phyloP scores from a whole-genome alignment of 768 basidiomycete genomes.

The Polyporus arcularius region DNA sequence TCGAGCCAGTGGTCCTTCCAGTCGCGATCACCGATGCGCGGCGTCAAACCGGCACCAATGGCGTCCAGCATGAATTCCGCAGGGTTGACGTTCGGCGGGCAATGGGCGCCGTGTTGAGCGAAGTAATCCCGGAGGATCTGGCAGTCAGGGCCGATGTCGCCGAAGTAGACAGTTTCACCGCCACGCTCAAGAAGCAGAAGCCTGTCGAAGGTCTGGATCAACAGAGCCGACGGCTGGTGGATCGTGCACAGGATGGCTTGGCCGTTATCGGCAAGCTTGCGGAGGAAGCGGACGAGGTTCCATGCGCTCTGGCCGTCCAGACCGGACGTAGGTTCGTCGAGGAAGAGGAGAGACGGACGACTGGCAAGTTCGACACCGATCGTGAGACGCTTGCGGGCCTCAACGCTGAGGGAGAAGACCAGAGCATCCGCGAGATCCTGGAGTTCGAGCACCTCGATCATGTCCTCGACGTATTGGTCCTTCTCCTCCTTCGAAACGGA shows the following conservation, averaged over 20 bases:
- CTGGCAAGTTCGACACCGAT: constrained; percentile 92
- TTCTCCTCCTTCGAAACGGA: constrained; percentile 71
- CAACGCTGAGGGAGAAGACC: constrained; percentile 66
- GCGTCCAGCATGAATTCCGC: constrained; percentile 77
- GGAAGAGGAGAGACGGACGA: constrained; percentile 77
- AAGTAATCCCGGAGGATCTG: constrained; percentile 74
- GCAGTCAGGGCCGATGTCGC: constrained; percentile 80
- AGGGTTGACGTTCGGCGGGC: constrained; percentile 79
- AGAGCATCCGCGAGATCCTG: constrained; percentile 84
- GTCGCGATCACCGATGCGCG: constrained; percentile 73
- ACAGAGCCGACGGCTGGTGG: constrained; percentile 82
- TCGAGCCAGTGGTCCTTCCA: constrained; percentile 88
- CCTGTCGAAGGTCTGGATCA: constrained; percentile 87
- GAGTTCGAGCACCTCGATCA: constrained; percentile 81
- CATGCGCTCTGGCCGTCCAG: constrained; percentile 71
- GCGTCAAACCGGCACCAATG: constrained; percentile 82
- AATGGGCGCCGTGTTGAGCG: constrained; percentile 67
- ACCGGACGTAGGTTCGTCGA: constrained; percentile 58
- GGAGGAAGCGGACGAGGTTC: constrained; percentile 79
- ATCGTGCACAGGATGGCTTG: constrained; percentile 92
- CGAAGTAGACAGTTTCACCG: constrained; percentile 93
- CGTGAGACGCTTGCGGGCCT: constrained; percentile 82
- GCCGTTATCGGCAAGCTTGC: constrained; percentile 81
- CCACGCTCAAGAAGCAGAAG: constrained; percentile 70
- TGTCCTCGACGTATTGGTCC: constrained; percentile 77